phyloP scores from a whole-genome alignment of 768 basidiomycete genomes.

The Rhizopogon roseolus region DNA sequence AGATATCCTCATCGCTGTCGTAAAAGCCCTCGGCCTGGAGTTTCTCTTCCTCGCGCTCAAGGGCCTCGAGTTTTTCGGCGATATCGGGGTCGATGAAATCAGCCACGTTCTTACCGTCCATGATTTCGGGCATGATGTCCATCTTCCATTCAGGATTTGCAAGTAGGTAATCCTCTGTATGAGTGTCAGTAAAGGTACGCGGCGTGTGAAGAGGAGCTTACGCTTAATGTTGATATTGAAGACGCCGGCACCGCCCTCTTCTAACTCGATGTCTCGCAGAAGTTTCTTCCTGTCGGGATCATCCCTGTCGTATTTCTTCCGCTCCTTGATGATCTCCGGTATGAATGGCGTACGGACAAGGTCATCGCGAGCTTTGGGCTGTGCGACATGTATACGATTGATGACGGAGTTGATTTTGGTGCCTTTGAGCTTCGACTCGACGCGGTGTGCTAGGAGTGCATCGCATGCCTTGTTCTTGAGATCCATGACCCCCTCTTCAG shows the following conservation, averaged over 20 bases:
- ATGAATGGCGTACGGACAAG: constrained; percentile 84
- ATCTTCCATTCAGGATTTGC: constrained; percentile 91
- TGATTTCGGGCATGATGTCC: constrained; percentile 97
- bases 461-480: constrained; percentile 96
- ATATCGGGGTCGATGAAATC: constrained; percentile 99
- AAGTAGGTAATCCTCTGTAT: constrained; percentile 84
- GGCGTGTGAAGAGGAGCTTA: constrained; percentile 28
- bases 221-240: constrained; percentile 89
- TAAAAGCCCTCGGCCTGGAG: constrained; percentile 96
- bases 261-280: constrained; percentile 78
- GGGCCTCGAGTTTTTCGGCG: constrained; percentile 91
- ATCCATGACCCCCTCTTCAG: constrained; percentile 97
- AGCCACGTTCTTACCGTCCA: constrained; percentile 97
- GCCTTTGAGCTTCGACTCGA: constrained; percentile 91
- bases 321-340: constrained; percentile 75
- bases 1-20: constrained; percentile 79
- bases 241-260: constrained; percentile 86
- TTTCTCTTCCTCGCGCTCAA: constrained; percentile 94
- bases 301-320: constrained; percentile 79
- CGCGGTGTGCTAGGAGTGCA: constrained; percentile 89
- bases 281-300: constrained; percentile 75
- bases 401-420: constrained; percentile 88
- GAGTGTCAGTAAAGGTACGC: background rate
- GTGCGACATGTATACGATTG: constrained; percentile 94
- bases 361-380: constrained; percentile 89